These are phyloP conservation scores for Lactarius evosmus DNA, from an alignment of 768 basidiomycete species.

Conservation along the genomic window DNA sequence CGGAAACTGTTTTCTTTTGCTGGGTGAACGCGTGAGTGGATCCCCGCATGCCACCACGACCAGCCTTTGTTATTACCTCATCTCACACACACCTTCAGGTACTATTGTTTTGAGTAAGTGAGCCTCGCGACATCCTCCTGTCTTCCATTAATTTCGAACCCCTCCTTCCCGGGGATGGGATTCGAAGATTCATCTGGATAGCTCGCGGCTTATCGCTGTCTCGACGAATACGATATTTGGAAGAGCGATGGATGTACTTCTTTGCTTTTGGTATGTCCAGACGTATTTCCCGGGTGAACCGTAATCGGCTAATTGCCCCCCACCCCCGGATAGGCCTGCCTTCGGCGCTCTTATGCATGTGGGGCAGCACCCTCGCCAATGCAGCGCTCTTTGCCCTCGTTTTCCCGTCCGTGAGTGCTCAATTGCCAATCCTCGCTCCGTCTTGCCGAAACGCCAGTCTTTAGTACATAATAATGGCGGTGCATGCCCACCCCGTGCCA, in stretches of 20 bases:
- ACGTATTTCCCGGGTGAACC: constrained; percentile 11
- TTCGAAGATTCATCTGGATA: constrained; percentile 69
- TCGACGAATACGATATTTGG: constrained; percentile 65
- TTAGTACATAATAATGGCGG: constrained; percentile 83
- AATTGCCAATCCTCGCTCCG: neutral
- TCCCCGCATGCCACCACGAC: neutral
- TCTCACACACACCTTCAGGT: constrained; percentile 43
- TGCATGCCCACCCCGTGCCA: constrained; percentile 71
- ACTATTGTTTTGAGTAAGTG: constrained; percentile 85
- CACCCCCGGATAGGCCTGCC: constrained; percentile 52
- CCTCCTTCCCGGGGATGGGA: neutral
- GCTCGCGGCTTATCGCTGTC: constrained; percentile 69
- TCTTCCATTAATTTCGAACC: constrained; percentile 12
- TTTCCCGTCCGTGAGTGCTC: constrained; percentile 64
- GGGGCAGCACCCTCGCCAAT: constrained; percentile 72
- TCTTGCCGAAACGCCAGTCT: constrained; percentile 10
- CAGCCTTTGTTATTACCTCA: neutral
- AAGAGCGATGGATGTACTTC: constrained; percentile 89
- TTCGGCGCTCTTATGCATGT: constrained; percentile 66
- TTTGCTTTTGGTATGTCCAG: constrained; percentile 65
- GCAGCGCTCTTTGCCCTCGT: constrained; percentile 80
- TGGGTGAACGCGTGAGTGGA: constrained; percentile 82
- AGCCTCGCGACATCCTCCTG: neutral
- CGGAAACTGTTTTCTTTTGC: constrained; percentile 72
- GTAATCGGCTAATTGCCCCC: neutral